Conservation (phyloP, 2,329 filamentous ascomycete genomes). For the Aureobasidium namibiae region DNA sequence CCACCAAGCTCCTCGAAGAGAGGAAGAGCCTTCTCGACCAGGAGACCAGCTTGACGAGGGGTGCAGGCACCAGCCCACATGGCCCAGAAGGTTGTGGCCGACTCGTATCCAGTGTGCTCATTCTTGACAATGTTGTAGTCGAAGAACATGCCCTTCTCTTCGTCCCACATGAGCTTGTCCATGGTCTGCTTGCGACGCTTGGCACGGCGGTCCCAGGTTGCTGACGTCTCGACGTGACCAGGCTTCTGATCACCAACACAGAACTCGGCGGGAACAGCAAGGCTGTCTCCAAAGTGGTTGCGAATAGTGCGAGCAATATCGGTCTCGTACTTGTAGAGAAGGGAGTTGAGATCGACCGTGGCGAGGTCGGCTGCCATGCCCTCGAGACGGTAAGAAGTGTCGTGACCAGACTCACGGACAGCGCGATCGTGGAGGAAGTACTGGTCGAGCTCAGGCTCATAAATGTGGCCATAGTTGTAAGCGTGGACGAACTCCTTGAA, state of each 20-base stretch:
- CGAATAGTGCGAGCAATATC: conserved; percentile 86
- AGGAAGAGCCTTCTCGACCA: conserved; percentile 75
- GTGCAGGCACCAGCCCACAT: conserved; percentile 90
- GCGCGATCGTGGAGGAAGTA: conserved; percentile 96
- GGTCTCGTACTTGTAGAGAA: conserved; percentile 93
- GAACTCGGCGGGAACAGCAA: conserved; percentile 77
- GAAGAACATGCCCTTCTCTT: conserved; percentile 90
- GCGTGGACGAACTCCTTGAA: conserved; percentile 80
- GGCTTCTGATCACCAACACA: conserved; percentile 57
- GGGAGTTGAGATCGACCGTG: conserved; percentile 88
- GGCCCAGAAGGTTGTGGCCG: conserved; percentile 90
- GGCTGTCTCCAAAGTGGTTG: conserved; percentile 70
- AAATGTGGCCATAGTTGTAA: conserved; percentile 71
- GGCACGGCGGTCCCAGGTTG: conserved; percentile 82
- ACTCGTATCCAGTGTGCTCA: conserved; percentile 76
- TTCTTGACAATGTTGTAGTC: conserved; percentile 87
- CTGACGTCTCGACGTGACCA: conserved; percentile 69
- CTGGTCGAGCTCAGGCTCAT: conserved; percentile 82
- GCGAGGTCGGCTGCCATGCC: conserved; percentile 79
- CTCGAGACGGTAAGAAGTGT: conserved; percentile 91
- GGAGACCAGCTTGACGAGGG: conserved; percentile 72
- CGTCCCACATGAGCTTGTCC: conserved; percentile 91
- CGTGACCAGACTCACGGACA: conserved; percentile 91
- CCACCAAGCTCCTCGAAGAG: conserved; percentile 84
- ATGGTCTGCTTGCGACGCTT: conserved; percentile 76